Evolutionary conservation across 352 stramenopile species (phyloP), one percentile per base, ranked within the genome.

Genomic region (Peronospora belbahrii): DNA sequence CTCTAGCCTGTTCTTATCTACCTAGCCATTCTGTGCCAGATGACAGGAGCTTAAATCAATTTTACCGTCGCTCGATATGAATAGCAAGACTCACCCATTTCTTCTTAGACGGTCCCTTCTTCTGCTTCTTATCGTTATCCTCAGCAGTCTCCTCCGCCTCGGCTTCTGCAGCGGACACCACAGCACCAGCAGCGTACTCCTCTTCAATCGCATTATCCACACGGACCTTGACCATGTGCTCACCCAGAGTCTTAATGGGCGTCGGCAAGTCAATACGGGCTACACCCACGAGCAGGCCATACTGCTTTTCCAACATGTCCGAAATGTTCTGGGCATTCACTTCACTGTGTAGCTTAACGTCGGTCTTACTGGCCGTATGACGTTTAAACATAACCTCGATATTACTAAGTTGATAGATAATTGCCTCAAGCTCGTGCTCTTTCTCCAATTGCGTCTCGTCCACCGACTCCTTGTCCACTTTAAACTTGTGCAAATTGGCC

Each of bases 401-500:
- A 44, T 65, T 65, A 48, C 63, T 67, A 20, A 93, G 62, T 28
- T 64, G 69, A 49, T 74, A 45, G 38, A 85, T 67, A 36, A 90
- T 76, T 33, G 58, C 54, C 59, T 86, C 76, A 19, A 85, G 57
- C 47, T 67, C 61, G 23, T 78, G 62, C 55, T 90, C 70, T 56
- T 82, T 74, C 42, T 86, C 78, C 18, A 72, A 42, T 13, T 62
- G 45, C 36, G 39, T 54, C 23, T 81, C 65, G 36, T 78, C 59
- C 53, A 65, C 42, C 14, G 61, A 73, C 48, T 79, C 56, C 36
- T 83, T 78, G 55, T 87, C 65, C 44, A 86, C 69, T 39, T 84
- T 85, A 70, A 67, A 90, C 64, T 83, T 84, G 41, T 86, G 59
- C 59, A 85, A 85, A 67, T 97, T 98, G 9, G 65, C 59, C 0